Base-by-base conservation (phyloP, 2,329 filamentous ascomycete species). In the Ophiocordyceps sinensis region DNA sequence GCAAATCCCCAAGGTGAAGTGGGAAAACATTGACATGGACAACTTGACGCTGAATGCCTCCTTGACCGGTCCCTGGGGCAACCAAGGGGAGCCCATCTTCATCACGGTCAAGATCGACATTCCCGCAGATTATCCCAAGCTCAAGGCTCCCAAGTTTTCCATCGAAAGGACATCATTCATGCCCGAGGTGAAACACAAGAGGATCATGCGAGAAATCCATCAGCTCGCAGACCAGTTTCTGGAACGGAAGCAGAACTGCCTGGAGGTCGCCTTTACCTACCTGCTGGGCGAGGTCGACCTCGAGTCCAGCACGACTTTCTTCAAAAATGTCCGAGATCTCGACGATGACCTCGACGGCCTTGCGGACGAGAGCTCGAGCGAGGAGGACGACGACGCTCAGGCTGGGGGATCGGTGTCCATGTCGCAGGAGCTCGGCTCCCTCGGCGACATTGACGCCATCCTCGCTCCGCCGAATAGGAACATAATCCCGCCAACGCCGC, bases 321-420 rank as follows among this genome's bases (percentile, higher is more conserved):
- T 80, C 52, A 75, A 76, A 46, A 75, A 75, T 46, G 74, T 80
- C 11, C 70, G 77, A 47, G 79, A 83, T 47, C 58, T 77, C 8
- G 75, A 75, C 41, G 70, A 76, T 51, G 67, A 70, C 37, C 53
- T 74, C 6, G 73, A 71, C 44, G 74, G 63, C 3, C 58, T 77
- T 30, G 71, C 66, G 28, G 82, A 84, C 43, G 85, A 91, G 48
- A 89, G 85, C 49, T 95, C 86, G 3, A 93, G 84, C 51, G 84
- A 88, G 48, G 85, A 88, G 19, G 84, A 87, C 32, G 66, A 66
- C 37, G 66, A 70, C 21, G 70, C 73, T 11, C 66, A 67, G 1
- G 55, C 67, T 2, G 69, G 70, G 4, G 70, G 67, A 15, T 73
- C 70, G 9, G 70, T 68, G 12, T 70, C 71, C 41, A 74, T 79